Base-by-base conservation (phyloP, 306 rosid genomes). In the Begonia masoniana region DNA sequence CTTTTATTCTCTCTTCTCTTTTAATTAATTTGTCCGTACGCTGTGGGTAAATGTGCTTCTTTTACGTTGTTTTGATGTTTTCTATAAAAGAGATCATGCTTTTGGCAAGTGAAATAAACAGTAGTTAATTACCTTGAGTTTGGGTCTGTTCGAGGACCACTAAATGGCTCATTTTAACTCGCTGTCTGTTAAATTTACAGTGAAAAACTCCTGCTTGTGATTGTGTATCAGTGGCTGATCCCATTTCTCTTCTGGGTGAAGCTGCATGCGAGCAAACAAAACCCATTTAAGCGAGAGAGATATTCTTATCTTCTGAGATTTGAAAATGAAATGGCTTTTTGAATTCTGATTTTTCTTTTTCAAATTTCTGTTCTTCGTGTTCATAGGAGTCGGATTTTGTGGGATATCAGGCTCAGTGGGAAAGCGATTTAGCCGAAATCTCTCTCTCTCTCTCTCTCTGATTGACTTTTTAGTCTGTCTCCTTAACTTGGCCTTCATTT, bases 301-400 rank as follows among this genome's bases (percentile, higher is more conserved):
- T 75, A 68, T 76, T 76, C 78, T 76, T 68, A 68, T 71, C 72
- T 68, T 61, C 58, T 56, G 62, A 41, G 55, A 42, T 47, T 67
- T 63, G 74, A 63, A 71, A 71, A 71, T 59, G 72, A 71, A 26
- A 48, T 55, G 47, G 58, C 1, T 23, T 39, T 14, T 26, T n/a
- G 11, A 16, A 4, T 17, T 35, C 24, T 59, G n/a, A 39, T 15
- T 54, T 17, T 17, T 17, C 19, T 17, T 17, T 17, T 17, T 26
- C 36, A 12, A 21, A 21, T 16, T 36, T 61, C 50, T 39, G 21
- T 48, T 59, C 57, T 15, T 60, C 36, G 11, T 39, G 24, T 52
- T 52, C 65, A 53, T 39, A 64, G 66, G 76, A 76, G 65, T 76
- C 82, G 74, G 76, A 62, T 43, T 64, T 64, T 61, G 63, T 60